Evolutionary conservation across 1,284 basidiomycete species (phyloP).

Genomic region (Tausonia pullulans): DNA sequence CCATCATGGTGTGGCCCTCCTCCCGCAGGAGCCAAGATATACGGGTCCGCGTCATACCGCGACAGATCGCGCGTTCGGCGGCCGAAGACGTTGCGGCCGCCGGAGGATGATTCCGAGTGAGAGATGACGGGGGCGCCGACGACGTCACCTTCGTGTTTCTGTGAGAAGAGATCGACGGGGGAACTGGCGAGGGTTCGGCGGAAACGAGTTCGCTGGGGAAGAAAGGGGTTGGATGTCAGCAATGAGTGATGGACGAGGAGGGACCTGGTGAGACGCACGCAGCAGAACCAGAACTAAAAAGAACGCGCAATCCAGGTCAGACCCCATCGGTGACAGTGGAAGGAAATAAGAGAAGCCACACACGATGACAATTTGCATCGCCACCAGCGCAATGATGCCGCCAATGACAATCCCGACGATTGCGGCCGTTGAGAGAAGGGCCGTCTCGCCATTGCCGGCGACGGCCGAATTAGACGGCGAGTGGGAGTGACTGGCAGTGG

Average conservation of each 20-base stretch:
- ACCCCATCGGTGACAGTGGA: background rate
- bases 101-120: background rate
- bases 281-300: conserved; percentile 2
- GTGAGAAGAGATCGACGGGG: conserved; percentile 9
- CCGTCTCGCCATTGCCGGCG: background rate
- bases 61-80: conserved; percentile 9
- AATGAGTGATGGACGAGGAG: background rate
- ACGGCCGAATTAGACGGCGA: background rate
- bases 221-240: background rate
- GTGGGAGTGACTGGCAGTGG: background rate
- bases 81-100: conserved; percentile 9
- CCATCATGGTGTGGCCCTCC: background rate
- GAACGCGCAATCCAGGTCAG: background rate
- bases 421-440: background rate
- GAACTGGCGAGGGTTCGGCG: conserved; percentile 7
- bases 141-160: conserved; percentile 11
- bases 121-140: conserved; percentile 13
- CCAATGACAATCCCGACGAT: conserved; percentile 11
- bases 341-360: background rate
- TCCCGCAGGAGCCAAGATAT: background rate
- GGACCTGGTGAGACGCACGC: background rate
- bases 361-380: conserved; percentile 3
- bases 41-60: conserved; percentile 7
- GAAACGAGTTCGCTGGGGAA: conserved; percentile 8
- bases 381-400: background rate